These are phyloP conservation scores for Acacia acuminata DNA, from an alignment of 306 rosid genomes.

Conservation along the genomic window DNA sequence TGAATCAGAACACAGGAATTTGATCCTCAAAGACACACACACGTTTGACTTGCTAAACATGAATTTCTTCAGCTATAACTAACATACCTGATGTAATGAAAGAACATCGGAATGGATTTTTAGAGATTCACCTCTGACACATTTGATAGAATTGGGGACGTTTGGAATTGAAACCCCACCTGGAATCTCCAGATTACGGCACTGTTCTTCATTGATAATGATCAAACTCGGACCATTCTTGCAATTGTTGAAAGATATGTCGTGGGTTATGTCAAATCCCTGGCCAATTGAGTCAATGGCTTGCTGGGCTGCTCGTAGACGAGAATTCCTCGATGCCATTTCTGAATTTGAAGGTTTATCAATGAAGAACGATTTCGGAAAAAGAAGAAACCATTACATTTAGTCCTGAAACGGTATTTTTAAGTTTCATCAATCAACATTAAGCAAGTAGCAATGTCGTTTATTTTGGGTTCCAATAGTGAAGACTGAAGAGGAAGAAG, in stretches of 20 bases:
- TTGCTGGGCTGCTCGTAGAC: constrained; percentile 49
- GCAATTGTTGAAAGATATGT: constrained; percentile 33
- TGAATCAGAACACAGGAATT: constrained; percentile 25
- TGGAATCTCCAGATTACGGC: constrained; percentile 54
- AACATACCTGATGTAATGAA: constrained; percentile 42
- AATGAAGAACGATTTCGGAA: background rate
- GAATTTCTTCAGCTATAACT: background rate
- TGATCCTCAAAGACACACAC: background rate
- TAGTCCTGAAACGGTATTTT: background rate
- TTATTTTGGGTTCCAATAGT: background rate
- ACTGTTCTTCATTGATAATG: constrained; percentile 42
- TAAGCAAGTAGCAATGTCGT: background rate
- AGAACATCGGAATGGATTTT: constrained; percentile 61
- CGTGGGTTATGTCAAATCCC: constrained; percentile 47
- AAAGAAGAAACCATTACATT: background rate
- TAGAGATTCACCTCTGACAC: constrained; percentile 68
- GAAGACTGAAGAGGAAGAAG: constrained; percentile 18
- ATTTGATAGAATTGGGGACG: constrained; percentile 64
- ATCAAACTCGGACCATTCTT: constrained; percentile 56
- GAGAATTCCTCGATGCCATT: constrained; percentile 58
- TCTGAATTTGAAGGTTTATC: constrained; percentile 22
- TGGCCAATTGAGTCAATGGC: constrained; percentile 77
- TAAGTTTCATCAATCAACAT: background rate
- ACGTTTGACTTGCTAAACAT: background rate
- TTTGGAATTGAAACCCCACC: constrained; percentile 64